Evolutionary conservation across 192 early-diverging fungal genomes (phyloP).

Genomic region (Coemansia sp.): DNA sequence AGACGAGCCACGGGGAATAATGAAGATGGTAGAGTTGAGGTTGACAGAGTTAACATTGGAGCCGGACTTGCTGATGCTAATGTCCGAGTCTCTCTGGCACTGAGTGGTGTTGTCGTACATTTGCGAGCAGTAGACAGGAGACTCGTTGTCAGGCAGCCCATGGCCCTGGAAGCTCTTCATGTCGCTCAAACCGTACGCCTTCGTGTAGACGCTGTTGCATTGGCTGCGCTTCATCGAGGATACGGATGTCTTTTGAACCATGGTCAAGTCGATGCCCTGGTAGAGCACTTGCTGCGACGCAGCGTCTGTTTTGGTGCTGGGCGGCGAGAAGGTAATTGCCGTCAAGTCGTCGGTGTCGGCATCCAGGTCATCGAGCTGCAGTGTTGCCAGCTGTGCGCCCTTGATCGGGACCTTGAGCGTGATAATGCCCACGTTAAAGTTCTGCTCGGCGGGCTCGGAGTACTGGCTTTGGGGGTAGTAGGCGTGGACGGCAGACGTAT

Average conservation of each 20-base stretch:
- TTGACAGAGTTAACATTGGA: conserved; percentile 26
- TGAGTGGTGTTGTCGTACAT: conserved; percentile 45
- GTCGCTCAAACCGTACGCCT: conserved; percentile 34
- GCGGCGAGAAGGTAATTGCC: conserved; percentile 31
- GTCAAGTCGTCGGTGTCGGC: conserved; percentile 19
- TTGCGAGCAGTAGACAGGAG: conserved; percentile 49
- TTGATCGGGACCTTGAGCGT: conserved; percentile 35
- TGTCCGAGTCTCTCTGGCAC: conserved; percentile 40
- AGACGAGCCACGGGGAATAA: conserved; percentile 34
- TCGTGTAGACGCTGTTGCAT: conserved; percentile 38
- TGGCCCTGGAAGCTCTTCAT: conserved; percentile 53
- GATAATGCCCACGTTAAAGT: conserved; percentile 53
- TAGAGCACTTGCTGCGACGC: conserved; percentile 43
- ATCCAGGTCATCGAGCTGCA: conserved; percentile 42
- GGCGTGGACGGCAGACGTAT: conserved; percentile 39
- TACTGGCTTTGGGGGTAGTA: conserved; percentile 55
- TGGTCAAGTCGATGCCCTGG: conserved; percentile 49
- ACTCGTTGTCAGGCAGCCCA: conserved; percentile 31
- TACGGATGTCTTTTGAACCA: conserved; percentile 20
- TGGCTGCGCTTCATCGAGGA: conserved; percentile 28
- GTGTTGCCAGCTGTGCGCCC: conserved; percentile 13
- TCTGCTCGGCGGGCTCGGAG: conserved; percentile 27
- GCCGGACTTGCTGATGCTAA: conserved; percentile 24
- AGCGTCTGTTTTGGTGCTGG: conserved; percentile 26
- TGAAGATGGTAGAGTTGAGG: conserved; percentile 52